Conservation (phyloP, 1,284 basidiomycete species). For the Mycena sp. region DNA sequence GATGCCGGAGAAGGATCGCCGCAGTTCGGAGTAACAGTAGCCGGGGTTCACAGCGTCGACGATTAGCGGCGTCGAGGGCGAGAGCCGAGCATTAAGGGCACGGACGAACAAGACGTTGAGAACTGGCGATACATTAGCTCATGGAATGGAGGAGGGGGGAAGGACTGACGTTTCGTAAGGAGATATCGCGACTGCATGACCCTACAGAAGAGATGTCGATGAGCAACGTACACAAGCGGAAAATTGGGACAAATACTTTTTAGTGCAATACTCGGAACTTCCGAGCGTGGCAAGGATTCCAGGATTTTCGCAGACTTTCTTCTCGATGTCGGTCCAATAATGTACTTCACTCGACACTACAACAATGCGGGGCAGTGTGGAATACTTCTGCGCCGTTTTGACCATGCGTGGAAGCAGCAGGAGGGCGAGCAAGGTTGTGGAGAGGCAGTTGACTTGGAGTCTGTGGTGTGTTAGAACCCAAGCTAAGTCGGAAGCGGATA, state of each 20-base stretch:
- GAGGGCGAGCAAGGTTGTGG: constrained; percentile 35
- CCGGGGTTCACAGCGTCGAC: constrained; percentile 46
- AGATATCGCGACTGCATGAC: constrained; percentile 38
- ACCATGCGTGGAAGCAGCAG: constrained; percentile 39
- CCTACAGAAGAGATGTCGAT: background rate
- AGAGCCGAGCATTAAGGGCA: constrained; percentile 42
- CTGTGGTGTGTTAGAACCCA: constrained; percentile 13
- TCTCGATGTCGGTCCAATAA: constrained; percentile 28
- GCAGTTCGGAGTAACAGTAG: constrained; percentile 39
- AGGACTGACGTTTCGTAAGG: constrained; percentile 44
- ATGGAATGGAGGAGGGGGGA: background rate
- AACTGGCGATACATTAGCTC: constrained; percentile 28
- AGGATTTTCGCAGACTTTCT: constrained; percentile 22
- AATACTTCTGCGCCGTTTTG: constrained; percentile 25
- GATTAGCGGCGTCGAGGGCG: constrained; percentile 38
- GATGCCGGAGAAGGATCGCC: constrained; percentile 24
- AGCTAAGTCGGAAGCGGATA: too few relatives aligned
- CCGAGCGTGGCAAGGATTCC: constrained; percentile 43
- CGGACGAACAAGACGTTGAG: constrained; percentile 41
- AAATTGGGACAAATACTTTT: constrained; percentile 26
- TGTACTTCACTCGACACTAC: constrained; percentile 39
- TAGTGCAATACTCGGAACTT: constrained; percentile 36
- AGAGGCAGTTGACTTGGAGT: constrained; percentile 42
- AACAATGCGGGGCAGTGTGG: constrained; percentile 30
- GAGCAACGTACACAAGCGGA: too few relatives aligned